phyloP scores from a whole-genome alignment of 768 basidiomycete genomes.

The Xerocomellus intermedius region DNA sequence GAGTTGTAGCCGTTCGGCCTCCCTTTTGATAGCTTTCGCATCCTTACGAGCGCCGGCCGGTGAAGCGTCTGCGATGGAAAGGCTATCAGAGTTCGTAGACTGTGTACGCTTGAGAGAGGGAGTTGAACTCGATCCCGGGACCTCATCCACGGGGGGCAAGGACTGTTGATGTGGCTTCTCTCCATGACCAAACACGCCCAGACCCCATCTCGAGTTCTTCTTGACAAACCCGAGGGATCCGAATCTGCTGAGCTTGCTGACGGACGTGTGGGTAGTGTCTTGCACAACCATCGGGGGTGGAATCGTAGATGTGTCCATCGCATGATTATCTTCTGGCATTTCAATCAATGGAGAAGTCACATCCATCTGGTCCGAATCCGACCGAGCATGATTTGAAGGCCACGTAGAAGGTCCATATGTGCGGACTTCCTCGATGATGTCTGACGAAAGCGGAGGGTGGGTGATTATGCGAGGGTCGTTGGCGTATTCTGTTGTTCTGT shows the following conservation, averaged over 20 bases:
- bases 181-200: constrained; percentile 66
- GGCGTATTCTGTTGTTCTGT: constrained; percentile 36
- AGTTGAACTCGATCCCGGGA: constrained; percentile 51
- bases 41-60: constrained; percentile 47
- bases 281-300: constrained; percentile 39
- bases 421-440: constrained; percentile 31
- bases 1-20: constrained; percentile 70
- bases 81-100: constrained; percentile 73
- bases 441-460: constrained; percentile 33
- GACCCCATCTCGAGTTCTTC: constrained; percentile 66
- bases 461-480: constrained; percentile 35
- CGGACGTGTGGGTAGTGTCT: constrained; percentile 40
- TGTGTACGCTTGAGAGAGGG: constrained; percentile 77
- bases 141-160: constrained; percentile 73
- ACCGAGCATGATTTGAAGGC: constrained; percentile 30
- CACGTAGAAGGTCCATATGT: constrained; percentile 24
- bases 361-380: constrained; percentile 52
- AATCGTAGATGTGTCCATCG: constrained; percentile 55
- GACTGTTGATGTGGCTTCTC: constrained; percentile 64
- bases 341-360: constrained; percentile 50
- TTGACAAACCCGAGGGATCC: constrained; percentile 62
- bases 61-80: constrained; percentile 53
- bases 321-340: constrained; percentile 37
- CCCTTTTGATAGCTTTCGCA: constrained; percentile 76
- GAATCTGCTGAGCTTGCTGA: constrained; percentile 57